Base-by-base conservation (phyloP, 495 filamentous ascomycete species). In the Tuber brumale region DNA sequence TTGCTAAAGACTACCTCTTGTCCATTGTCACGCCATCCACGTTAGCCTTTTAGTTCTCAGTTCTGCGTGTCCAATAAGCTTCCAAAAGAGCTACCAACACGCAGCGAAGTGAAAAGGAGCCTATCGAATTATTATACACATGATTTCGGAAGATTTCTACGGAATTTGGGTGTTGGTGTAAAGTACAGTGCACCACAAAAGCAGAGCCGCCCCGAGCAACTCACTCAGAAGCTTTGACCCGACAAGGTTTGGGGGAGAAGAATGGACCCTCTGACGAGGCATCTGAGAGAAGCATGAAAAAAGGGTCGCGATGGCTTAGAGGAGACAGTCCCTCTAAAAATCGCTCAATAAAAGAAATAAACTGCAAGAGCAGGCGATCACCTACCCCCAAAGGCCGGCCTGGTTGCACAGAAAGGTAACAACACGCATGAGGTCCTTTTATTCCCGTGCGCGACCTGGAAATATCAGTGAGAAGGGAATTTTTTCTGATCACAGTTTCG, bases 371-470 rank as follows among this genome's bases (percentile, higher is more conserved):
- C 23, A 37, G 74, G 57, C 21, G 31, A 77, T 44, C 70, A 78
- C 81, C 51, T 82, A 82, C 81, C 81, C 35, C 42, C 48, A 82
- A 74, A 35, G 77, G 74, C 44, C 76, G 72, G 72, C 78, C 81
- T n/a, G 81, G 81, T 70, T 82, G 75, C 21, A 82, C 46, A 35
- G 74, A 75, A 48, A 82, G 39, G 72, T 78, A 82, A 74, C 82
- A 82, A 31, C 71, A 75, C 21, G 78, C 81, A 61, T 82, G 80
- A 44, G 81, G 81, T 2, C 81, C 81, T 39, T 82, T 82, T 74
- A 76, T 82, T 37, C 81, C 78, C n/a, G 78, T 82, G 44, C 81
- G 81, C 43, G 81, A 82, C 81, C 81, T 82, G 46, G n/a, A 72
- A 57, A 69, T 71, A 57, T 45, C 46, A 70, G 72, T 77, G 72